Base-by-base conservation (phyloP, 768 basidiomycete species). In the Bullera alba region DNA sequence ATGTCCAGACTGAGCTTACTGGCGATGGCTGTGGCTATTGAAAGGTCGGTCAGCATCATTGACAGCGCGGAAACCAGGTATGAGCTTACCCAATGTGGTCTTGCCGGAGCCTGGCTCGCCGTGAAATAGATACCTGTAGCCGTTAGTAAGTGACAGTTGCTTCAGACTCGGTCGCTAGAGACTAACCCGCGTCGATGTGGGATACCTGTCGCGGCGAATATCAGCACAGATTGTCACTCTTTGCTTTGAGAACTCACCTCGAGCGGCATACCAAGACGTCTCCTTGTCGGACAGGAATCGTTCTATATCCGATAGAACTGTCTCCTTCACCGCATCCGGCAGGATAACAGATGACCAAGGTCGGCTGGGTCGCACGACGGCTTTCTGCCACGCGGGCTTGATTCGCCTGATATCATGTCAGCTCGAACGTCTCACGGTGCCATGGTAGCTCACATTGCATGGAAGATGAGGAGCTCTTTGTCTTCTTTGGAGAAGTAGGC, bases 1-100 rank as follows among this genome's bases (percentile, higher is more conserved):
- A 95, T 87, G 76, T 91, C 87, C 38, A 95, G 83, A 76, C 83
- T 82, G 54, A 95, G 78, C 66, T 86, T 84, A 39, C 89, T 89
- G 6, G 90, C 90, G 25, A 91, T 81, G 14, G 88, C 81, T 56
- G 90, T 86, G 60, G 42, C 55, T 53, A 23, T 21, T 5, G 37
- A 25, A 21, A 41, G 8, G 14, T 42, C 14, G 42, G 36, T 42
- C n/a, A 42, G n/a, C n/a, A n/a, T n/a, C n/a, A n/a, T n/a, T n/a
- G n/a, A n/a, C n/a, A n/a, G n/a, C n/a, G 22, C 21, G 12, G 48
- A 12, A 41, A 19, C 8, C 28, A 51, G 27, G 8, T 23, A 16
- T 29, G 32, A 15, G 49, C 52, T 37, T 23, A 59, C 57, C 54
- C 12, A 65, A 44, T 7, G 64, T 63, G 0, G 58, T 66, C 37